Evolutionary conservation across 73 alveolate species (phyloP), one percentile per base, ranked within the genome.

Genomic region (Tetrahymena malaccensis): DNA sequence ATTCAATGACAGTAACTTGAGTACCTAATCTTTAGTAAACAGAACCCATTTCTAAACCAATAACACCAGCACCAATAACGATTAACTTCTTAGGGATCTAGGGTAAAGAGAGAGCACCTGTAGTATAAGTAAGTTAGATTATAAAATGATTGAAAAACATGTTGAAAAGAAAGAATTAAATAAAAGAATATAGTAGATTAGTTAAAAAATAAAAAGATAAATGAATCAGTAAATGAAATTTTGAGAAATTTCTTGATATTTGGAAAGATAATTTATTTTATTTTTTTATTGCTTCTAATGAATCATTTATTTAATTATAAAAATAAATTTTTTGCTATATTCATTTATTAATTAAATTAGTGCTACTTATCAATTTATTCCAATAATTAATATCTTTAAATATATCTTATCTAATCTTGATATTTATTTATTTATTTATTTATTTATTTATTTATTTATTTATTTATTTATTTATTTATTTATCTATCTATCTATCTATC

Each of bases 11-110:
- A 6, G 98, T 97, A 85, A 99, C 99, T 95, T 99, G 97, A 56
- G 99, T 40, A 43, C 99, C 99, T 40, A 99, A 96, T 96, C 99
- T 98, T 58, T 96, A 94, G 96, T 98, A 99, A 44, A 99, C 99
- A 35, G 99, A 96, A 43, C 99, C 99, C 96, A 99, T 94, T 95
- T 99, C 99, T 33, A 99, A 98, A 27, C 99, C 99, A 83, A 99
- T 99, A 33, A 99, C 99, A 37, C 99, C 99, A 40, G 99, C 99
- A 84, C 99, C 99, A 84, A 99, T 97, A 31, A 99, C 99, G 43
- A 98, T 96, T 93, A 99, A 89, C 94, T 98, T 98, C 98, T 98
- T 98, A 33, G 99, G 99, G 93, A 98, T 98, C 94, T 97, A 93
- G 85, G 96, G 94, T n/a, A 98, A 96, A 10, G 97, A 50, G 58